Evolutionary conservation across 2,329 filamentous ascomycete genomes (phyloP).

Genomic region (Ceratocystis harringtonii): DNA sequence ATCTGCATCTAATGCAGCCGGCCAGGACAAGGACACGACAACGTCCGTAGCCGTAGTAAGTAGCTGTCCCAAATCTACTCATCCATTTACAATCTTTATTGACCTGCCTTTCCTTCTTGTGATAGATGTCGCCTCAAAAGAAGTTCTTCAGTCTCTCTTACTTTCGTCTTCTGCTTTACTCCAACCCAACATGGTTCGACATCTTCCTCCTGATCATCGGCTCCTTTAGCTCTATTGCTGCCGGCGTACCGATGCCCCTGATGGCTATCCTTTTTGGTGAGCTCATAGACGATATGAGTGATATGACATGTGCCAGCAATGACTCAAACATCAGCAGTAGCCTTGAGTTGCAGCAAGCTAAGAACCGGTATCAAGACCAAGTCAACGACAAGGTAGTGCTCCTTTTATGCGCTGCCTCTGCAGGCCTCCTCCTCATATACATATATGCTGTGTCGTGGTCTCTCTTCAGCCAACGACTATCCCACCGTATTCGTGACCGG

Average conservation of each 20-base stretch:
- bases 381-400: constrained; percentile 45
- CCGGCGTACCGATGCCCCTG: constrained; percentile 48
- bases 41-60: not conserved
- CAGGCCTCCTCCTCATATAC: constrained; percentile 49
- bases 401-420: constrained; percentile 49
- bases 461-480: constrained; percentile 46
- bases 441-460: constrained; percentile 49
- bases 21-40: not conserved
- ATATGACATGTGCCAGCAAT: constrained; percentile 34
- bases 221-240: constrained; percentile 34
- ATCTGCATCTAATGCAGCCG: not conserved
- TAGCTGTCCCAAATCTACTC: not conserved
- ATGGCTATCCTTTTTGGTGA: constrained; percentile 50
- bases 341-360: constrained; percentile 11
- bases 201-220: constrained; percentile 30
- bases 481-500: constrained; percentile 44
- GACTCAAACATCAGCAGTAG: constrained; percentile 5
- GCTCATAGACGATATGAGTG: constrained; percentile 46
- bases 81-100: not conserved
- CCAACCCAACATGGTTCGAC: constrained; percentile 31
- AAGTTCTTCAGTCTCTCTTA: constrained; percentile 25
- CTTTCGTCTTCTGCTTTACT: constrained; percentile 33
- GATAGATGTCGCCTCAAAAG: constrained; percentile 2
- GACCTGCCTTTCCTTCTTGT: not conserved
- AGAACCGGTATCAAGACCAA: constrained; percentile 25